Conservation (phyloP, 2,329 filamentous ascomycete genomes). For the Colletotrichum shisoi region DNA sequence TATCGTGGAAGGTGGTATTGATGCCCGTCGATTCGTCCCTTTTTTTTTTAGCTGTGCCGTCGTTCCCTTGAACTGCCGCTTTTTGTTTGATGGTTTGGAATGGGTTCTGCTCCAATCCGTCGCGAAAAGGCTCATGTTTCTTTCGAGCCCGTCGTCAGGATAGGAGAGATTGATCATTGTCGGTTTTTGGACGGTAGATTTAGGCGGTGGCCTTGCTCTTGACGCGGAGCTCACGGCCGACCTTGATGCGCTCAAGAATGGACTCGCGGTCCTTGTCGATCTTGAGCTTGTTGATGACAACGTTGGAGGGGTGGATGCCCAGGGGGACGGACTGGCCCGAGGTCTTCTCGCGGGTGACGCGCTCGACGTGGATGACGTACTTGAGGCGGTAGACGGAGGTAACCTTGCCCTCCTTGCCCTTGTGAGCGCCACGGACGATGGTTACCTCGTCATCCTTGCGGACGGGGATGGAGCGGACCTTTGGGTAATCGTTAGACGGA, state of each 20-base stretch:
- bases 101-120: neutral
- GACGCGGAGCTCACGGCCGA: slow-evolving; percentile 76
- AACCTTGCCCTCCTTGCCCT: slow-evolving; percentile 98
- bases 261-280: slow-evolving; percentile 92
- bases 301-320: slow-evolving; percentile 94
- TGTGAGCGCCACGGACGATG: slow-evolving; percentile 91
- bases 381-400: slow-evolving; percentile 98
- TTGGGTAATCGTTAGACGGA: slow-evolving; percentile 19
- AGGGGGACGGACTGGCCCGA: slow-evolving; percentile 95
- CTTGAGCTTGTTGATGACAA: slow-evolving; percentile 99
- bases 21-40: slow-evolving; percentile 14
- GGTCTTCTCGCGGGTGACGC: slow-evolving; percentile 95
- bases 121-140: neutral
- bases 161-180: neutral
- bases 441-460: slow-evolving; percentile 97
- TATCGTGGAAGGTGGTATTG: slow-evolving; percentile 11
- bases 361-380: slow-evolving; percentile 97
- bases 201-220: slow-evolving; percentile 74
- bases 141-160: slow-evolving; percentile 1
- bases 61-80: slow-evolving; percentile 37
- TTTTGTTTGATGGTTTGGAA: neutral
- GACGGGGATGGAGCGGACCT: slow-evolving; percentile 96
- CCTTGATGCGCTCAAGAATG: slow-evolving; percentile 85
- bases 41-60: slow-evolving; percentile 6
- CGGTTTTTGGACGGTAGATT: slow-evolving; percentile 39